Base-by-base conservation (phyloP, 164 flowering plant species). In the Protea cynaroides region DNA sequence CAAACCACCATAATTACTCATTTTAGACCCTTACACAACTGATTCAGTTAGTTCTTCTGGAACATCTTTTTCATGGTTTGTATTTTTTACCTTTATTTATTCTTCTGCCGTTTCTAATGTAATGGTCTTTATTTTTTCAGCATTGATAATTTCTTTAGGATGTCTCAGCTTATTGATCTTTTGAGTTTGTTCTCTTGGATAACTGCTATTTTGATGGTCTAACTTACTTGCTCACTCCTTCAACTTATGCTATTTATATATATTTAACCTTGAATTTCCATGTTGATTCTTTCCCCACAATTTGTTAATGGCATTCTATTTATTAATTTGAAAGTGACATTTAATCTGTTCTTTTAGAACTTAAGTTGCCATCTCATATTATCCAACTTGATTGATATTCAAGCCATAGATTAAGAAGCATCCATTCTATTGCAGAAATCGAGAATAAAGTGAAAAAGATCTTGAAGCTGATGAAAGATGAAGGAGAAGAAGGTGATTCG, bases 371-470 rank as follows among this genome's bases (percentile, higher is more conserved):
- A 10, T 24, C 14, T 23, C 11, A 7, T 23, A 12, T 23, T 22
- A 10, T 15, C 17, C 6, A 49, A 18, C 52, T 49, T 49, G 52
- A 15, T 49, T 40, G 46, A 40, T 40, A 12, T 49, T 49, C 7
- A 49, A 49, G 52, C 18, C 14, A 49, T 15, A 15, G 19, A 63
- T 61, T 67, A 18, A 25, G 34, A 38, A 55, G 38, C 37, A 5
- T 36, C 52, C 3, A 17, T 5, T 52, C 7, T 52, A 3, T 44
- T 81, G 78, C 79, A 85, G 89, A 78, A 25, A 61, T 81, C 44
- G 85, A 81, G 25, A 73, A 70, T 47, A 85, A 81, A 58, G 81
- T 80, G 69, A 73, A 70, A 50, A 71, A 72, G 70, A 76, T 85
- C 12, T 69, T 82, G 73, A 73, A 74, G 70, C 80, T 80, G 53